Conservation (phyloP, 192 early-diverging fungal species). For the Coemansia sp. region DNA sequence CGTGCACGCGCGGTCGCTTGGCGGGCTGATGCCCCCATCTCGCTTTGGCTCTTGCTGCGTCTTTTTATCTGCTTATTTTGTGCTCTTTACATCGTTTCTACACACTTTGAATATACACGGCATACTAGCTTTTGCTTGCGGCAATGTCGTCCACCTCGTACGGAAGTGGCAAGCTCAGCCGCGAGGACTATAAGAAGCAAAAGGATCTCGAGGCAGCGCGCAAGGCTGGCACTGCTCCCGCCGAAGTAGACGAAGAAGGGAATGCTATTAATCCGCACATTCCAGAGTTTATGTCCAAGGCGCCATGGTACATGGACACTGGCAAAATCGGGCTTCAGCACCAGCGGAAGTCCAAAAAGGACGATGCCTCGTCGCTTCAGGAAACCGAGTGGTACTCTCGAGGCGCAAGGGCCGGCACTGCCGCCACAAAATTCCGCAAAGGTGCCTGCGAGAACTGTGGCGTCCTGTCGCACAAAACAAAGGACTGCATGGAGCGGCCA, state of each 20-base stretch:
- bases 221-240: conserved; percentile 86
- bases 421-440: conserved; percentile 87
- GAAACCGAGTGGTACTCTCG: conserved; percentile 32
- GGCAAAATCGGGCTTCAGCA: conserved; percentile 83
- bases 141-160: conserved; percentile 14
- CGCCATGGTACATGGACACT: conserved; percentile 89
- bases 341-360: conserved; percentile 54
- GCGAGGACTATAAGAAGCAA: conserved; percentile 92
- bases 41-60: background rate
- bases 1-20: no score
- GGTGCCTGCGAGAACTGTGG: conserved; percentile 99
- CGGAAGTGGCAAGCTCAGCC: conserved; percentile 65
- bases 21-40: no score
- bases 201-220: conserved; percentile 95
- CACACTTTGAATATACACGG: background rate
- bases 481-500: conserved; percentile 90
- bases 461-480: conserved; percentile 89
- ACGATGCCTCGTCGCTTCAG: background rate
- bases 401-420: conserved; percentile 55
- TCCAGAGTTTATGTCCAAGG: conserved; percentile 91
- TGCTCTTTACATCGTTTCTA: background rate
- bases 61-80: background rate
- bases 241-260: conserved; percentile 81
- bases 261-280: conserved; percentile 98
- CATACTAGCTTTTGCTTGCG: background rate